Conservation (phyloP, 2,329 filamentous ascomycete species). For the Colletotrichum sublineola region DNA sequence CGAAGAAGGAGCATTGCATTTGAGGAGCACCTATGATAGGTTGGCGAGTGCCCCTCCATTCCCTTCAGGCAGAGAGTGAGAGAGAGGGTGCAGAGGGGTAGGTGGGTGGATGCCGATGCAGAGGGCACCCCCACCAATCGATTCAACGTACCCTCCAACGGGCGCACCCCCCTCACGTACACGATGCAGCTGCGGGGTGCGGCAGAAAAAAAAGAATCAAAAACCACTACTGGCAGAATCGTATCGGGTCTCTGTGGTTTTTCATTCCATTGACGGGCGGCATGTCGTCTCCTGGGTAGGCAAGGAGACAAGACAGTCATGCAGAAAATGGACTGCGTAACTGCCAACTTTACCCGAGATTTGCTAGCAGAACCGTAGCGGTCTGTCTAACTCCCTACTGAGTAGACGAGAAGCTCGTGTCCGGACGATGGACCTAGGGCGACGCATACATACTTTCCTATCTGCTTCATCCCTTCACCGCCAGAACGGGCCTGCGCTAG, state of each 20-base stretch:
- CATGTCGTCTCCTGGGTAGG: background rate
- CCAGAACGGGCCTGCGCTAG: slow-evolving; percentile 11
- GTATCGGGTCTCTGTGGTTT: background rate
- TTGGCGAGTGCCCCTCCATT: slow-evolving; percentile 27
- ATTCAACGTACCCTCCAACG: slow-evolving; percentile 13
- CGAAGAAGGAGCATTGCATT: slow-evolving; percentile 15
- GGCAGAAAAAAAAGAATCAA: background rate
- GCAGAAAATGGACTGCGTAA: background rate
- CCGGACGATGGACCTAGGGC: background rate
- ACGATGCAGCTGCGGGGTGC: slow-evolving; percentile 19
- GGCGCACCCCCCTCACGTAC: background rate
- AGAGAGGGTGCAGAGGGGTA: background rate
- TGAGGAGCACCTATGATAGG: slow-evolving; percentile 13
- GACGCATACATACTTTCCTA: background rate
- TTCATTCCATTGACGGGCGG: background rate
- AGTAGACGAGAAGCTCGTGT: background rate
- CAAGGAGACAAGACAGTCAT: background rate
- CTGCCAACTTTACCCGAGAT: too few relatives aligned
- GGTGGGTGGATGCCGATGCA: background rate
- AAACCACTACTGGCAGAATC: background rate
- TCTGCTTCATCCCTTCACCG: slow-evolving; percentile 22
- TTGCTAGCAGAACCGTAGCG: too few relatives aligned
- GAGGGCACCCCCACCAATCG: slow-evolving; percentile 9
- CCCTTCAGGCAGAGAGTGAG: background rate
- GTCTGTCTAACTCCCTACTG: too few relatives aligned